phyloP scores from a whole-genome alignment of 345 rosid genomes.

The Syzygium jambos region DNA sequence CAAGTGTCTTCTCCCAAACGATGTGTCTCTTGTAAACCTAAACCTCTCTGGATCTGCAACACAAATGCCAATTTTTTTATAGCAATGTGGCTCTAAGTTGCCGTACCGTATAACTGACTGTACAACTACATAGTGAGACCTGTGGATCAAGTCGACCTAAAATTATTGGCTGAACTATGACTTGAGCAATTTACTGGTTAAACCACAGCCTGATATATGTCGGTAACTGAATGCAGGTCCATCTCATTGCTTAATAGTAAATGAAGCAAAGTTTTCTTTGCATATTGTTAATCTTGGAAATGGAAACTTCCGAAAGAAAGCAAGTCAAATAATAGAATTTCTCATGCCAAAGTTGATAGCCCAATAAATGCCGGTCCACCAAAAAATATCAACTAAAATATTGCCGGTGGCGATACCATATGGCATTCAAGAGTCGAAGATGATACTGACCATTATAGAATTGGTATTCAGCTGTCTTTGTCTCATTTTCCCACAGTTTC shows the following conservation, averaged over 20 bases:
- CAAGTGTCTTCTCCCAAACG: conserved; percentile 85
- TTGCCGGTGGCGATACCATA: background rate
- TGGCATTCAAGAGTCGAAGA: background rate
- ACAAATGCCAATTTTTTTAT: background rate
- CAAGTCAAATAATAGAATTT: background rate
- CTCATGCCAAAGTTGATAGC: background rate
- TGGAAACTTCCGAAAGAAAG: background rate
- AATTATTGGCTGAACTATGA: background rate
- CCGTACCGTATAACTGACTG: background rate
- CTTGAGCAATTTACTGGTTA: background rate
- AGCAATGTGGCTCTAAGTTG: background rate
- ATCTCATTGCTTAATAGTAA: background rate
- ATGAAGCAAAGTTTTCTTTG: background rate
- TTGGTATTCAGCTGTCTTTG: conserved; percentile 67
- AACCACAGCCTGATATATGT: background rate
- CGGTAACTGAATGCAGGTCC: background rate
- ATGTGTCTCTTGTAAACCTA: conserved; percentile 86
- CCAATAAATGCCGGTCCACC: background rate
- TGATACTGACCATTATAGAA: conserved; percentile 34
- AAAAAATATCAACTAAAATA: background rate
- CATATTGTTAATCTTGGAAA: background rate
- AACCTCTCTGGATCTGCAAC: conserved; percentile 89
- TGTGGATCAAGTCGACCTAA: background rate
- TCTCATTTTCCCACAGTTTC: conserved; percentile 90
- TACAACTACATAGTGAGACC: background rate